Evolutionary conservation across 768 basidiomycete genomes (phyloP).

Genomic region (Kwoniella mangroviensis): DNA sequence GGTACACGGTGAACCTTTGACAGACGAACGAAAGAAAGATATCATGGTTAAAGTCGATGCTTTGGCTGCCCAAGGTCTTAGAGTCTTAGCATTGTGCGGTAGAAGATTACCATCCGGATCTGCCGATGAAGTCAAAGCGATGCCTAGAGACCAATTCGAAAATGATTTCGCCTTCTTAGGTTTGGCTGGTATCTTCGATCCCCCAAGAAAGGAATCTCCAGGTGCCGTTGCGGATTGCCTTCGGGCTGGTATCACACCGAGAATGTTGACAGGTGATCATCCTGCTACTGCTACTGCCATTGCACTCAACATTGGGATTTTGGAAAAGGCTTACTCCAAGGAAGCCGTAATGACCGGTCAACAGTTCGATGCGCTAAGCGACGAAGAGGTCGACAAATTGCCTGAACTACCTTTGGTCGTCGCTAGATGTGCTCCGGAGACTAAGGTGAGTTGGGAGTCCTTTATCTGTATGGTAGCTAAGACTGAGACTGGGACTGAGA

Average conservation of each 20-base stretch:
- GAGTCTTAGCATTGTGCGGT: slow-evolving; percentile 60
- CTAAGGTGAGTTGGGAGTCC: slow-evolving; percentile 43
- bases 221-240: slow-evolving; percentile 64
- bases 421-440: slow-evolving; percentile 65
- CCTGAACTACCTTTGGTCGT: slow-evolving; percentile 65
- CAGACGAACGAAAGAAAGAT: slow-evolving; percentile 42
- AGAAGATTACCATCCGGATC: slow-evolving; percentile 53
- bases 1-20: slow-evolving; percentile 48
- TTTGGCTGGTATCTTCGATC: slow-evolving; percentile 65
- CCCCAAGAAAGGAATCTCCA: slow-evolving; percentile 65
- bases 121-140: slow-evolving; percentile 49
- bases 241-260: slow-evolving; percentile 63
- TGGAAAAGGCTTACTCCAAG: slow-evolving; percentile 51
- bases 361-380: slow-evolving; percentile 65
- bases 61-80: slow-evolving; percentile 59
- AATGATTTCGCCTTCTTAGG: slow-evolving; percentile 63
- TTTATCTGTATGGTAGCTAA: too few species aligned
- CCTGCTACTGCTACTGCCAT: slow-evolving; percentile 65
- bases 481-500: too few species aligned
- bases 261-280: slow-evolving; percentile 66
- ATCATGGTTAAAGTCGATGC: slow-evolving; percentile 51
- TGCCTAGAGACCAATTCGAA: slow-evolving; percentile 62
- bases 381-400: slow-evolving; percentile 64
- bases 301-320: slow-evolving; percentile 63
- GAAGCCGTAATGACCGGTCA: slow-evolving; percentile 59